Percentiles rank a stretch among this genome's conserved stretches.
These are phyloP conservation scores for Medicago ruthenica DNA, from an alignment of 306 rosid genomes.

Conservation along the genomic window DNA sequence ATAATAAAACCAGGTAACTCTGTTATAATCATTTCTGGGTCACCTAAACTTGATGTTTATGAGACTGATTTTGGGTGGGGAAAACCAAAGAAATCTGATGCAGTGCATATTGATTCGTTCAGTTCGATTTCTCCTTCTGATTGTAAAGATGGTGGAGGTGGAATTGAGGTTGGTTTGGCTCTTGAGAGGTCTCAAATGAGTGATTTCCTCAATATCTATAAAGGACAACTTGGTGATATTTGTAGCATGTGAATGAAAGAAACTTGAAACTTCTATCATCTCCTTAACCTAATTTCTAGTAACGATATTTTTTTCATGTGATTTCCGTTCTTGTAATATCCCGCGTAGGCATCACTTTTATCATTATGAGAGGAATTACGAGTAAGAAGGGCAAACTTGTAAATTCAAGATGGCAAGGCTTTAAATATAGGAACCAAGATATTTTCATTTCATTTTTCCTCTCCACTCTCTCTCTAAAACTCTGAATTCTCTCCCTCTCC, in stretches of 20 bases:
- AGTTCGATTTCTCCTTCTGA: conserved; percentile 48
- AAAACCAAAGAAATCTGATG: conserved; percentile 51
- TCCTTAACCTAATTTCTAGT: no score
- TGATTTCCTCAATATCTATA: conserved; percentile 33
- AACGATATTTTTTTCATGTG: no score
- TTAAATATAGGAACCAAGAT: no score
- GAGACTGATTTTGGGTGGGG: conserved; percentile 68
- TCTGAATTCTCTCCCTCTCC: no score
- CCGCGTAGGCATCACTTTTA: no score
- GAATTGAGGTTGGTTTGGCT: conserved; percentile 51
- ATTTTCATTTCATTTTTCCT: no score
- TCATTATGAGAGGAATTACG: no score
- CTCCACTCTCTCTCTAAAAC: no score
- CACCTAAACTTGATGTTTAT: conserved; percentile 48
- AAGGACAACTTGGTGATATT: conserved; percentile 17
- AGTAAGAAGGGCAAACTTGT: no score
- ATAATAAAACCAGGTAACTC: background rate
- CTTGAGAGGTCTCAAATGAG: conserved; percentile 34
- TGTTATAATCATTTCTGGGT: conserved; percentile 39
- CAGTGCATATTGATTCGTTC: conserved; percentile 40
- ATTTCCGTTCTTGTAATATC: no score
- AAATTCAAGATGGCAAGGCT: no score
- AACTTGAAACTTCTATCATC: no score
- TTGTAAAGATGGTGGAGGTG: conserved; percentile 32
- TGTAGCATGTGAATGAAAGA: background rate